Evolutionary conservation across 768 basidiomycete genomes (phyloP), one percentile per base, ranked within the genome.

Genomic region (Tulasnella sp.): DNA sequence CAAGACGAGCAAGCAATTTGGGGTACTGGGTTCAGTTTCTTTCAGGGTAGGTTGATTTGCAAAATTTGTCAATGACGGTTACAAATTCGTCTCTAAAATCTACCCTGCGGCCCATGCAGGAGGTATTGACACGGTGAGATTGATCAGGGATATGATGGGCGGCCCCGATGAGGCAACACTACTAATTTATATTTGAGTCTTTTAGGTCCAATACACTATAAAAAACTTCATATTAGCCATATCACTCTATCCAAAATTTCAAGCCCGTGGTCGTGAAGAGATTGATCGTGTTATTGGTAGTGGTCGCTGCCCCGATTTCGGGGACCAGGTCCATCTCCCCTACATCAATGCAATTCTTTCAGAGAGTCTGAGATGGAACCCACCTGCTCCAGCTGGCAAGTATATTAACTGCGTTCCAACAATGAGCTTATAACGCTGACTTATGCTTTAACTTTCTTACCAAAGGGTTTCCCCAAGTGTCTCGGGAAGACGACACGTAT

Each of bases 161-260:
- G n/a, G n/a, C n/a, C n/a, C n/a, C n/a, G n/a, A n/a, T n/a, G n/a
- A n/a, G n/a, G n/a, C n/a, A n/a, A n/a, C 27, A 7, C 34, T 68
- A 3, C 62, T 68, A 16, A 68, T 68, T 12, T 21, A 7, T 14
- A 16, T 34, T 12, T 68, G 31, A 0, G 0, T 27, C 5, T 36
- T 27, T 14, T 19, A 68, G 62, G 36, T 34, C 10, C 31, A 68
- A 16, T 27, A 31, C 27, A 68, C 62, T 2, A 27, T 68, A 12
- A 36, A 68, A 36, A 74, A 79, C 18, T 78, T 80, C 31, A 8
- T 80, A 18, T 77, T 80, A 16, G 80, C 80, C 34, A 79, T 80
- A 44, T 80, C 76, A 18, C 44, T 80, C 3, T 75, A 79, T 62
- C 80, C 80, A 7, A 34, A 36, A 1, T 58, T 79, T 46, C 75